Evolutionary conservation across 441 rosid species (phyloP).

Genomic region (Lepidium campestre): DNA sequence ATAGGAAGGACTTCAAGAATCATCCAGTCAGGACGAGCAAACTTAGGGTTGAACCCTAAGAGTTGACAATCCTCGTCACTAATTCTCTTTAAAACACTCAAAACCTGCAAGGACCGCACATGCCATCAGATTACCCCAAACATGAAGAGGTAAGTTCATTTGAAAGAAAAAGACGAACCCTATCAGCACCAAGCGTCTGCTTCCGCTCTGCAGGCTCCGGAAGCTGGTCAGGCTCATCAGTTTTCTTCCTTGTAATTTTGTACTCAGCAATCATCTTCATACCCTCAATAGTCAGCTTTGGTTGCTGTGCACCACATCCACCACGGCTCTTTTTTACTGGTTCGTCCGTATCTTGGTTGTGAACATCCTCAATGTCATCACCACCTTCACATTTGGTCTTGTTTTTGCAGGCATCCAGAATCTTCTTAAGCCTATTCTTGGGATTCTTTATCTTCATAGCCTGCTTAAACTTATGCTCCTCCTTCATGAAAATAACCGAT

Average conservation of each 20-base stretch:
- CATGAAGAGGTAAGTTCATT: neutral
- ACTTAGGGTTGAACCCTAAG: slow-evolving; percentile 86
- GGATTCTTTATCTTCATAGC: slow-evolving; percentile 94
- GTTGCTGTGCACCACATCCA: slow-evolving; percentile 68
- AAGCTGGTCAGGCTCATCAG: slow-evolving; percentile 85
- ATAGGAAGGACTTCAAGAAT: slow-evolving; percentile 96
- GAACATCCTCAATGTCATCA: slow-evolving; percentile 73
- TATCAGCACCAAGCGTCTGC: slow-evolving; percentile 93
- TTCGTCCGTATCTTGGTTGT: slow-evolving; percentile 64
- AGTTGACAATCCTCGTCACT: slow-evolving; percentile 88
- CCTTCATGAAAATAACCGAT: slow-evolving; percentile 42
- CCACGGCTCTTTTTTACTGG: slow-evolving; percentile 81
- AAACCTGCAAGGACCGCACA: slow-evolving; percentile 49
- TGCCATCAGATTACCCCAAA: neutral
- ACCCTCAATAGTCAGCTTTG: slow-evolving; percentile 89
- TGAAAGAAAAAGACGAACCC: slow-evolving; percentile 41
- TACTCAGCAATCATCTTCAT: slow-evolving; percentile 98
- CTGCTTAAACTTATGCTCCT: slow-evolving; percentile 92
- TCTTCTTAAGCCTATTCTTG: slow-evolving; percentile 81
- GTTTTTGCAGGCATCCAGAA: slow-evolving; percentile 87
- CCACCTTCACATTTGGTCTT: slow-evolving; percentile 92
- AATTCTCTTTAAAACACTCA: slow-evolving; percentile 89
- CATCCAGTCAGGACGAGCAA: slow-evolving; percentile 99
- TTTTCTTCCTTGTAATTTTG: slow-evolving; percentile 75
- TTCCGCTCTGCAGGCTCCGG: slow-evolving; percentile 97